Base-by-base conservation (phyloP, 1,284 basidiomycete species). In the Fomitopsis pinicola region DNA sequence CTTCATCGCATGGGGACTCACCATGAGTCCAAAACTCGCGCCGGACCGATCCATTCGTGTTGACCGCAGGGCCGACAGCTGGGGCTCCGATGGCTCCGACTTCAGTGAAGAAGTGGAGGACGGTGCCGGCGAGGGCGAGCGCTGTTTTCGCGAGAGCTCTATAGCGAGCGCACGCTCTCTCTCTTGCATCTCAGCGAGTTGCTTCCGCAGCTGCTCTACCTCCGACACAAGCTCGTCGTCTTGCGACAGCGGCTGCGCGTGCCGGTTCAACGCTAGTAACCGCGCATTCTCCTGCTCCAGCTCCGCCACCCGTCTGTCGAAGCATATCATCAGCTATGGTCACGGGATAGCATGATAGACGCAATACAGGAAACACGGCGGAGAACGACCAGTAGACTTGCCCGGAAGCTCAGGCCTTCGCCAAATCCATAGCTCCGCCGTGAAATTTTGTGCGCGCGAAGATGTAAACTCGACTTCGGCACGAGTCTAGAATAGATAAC, bases 201-300 rank as follows among this genome's bases (percentile, higher is more conserved):
- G 84, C 50, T 82, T 77, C 59, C 83, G 83, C 67, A 92, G 82
- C 62, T 79, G 78, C 67, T 91, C 87, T 61, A 91, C 76, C 72
- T 88, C 86, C 46, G 82, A 81, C 60, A 80, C 67, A 50, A 86
- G 77, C 17, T 79, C 76, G 28, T 75, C 68, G 15, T 67, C 46
- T 33, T 69, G 67, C 58, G 64, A 50, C 57, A 63, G 56, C 63
- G 67, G 68, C 62, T 66, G 66, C 73, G 69, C 80, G 75, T 66
- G 50, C 36, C 69, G 71, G 17, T 85, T 78, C 61, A 87, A 75
- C 48, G 80, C 80, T 33, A 84, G 78, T 55, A 92, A 82, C 50
- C 86, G 80, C 54, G 83, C 87, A 68, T 91, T 92, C 72, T 92
- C 90, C 72, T 88, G 84, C 75, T 92, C 91, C 36, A 92, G 79